Evolutionary conservation across 148 eudicot genomes (phyloP).

Genomic region (Amaranthus hypochondriacus): DNA sequence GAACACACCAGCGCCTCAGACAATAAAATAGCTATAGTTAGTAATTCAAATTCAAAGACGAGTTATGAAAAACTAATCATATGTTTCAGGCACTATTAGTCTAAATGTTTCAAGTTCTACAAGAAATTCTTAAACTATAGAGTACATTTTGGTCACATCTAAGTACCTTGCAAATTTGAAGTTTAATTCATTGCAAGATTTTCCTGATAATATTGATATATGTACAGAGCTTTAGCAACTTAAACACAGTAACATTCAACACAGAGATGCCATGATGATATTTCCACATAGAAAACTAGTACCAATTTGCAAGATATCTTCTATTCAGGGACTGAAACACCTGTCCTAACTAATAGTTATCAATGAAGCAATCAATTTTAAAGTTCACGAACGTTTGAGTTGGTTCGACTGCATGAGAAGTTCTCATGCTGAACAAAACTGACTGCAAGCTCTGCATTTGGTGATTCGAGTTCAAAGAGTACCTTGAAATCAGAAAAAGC

Average conservation of each 20-base stretch:
- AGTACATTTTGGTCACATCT: background rate
- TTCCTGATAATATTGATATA: background rate
- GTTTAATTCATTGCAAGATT: background rate
- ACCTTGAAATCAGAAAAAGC: constrained; percentile 35
- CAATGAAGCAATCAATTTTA: constrained; percentile 15
- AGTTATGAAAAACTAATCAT: too few relatives aligned
- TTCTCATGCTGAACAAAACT: constrained; percentile 52
- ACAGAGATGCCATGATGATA: background rate
- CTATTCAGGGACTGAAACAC: background rate
- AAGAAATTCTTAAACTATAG: background rate
- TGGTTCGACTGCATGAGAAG: constrained; percentile 49
- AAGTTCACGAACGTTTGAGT: constrained; percentile 27
- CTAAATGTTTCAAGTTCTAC: background rate
- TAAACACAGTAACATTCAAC: background rate
- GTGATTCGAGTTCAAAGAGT: constrained; percentile 63
- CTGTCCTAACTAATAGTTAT: background rate
- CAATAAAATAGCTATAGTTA: too few relatives aligned
- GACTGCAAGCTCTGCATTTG: constrained; percentile 50
- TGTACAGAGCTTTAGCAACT: background rate
- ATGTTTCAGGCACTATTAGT: too few relatives aligned
- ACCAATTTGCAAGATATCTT: background rate
- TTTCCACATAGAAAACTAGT: background rate
- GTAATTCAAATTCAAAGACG: too few relatives aligned
- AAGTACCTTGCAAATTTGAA: background rate
- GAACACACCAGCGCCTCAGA: too few relatives aligned